These are phyloP conservation scores for Gracilaria caudata DNA, from an alignment of 23 red algal genomes.

Conservation along the genomic window DNA sequence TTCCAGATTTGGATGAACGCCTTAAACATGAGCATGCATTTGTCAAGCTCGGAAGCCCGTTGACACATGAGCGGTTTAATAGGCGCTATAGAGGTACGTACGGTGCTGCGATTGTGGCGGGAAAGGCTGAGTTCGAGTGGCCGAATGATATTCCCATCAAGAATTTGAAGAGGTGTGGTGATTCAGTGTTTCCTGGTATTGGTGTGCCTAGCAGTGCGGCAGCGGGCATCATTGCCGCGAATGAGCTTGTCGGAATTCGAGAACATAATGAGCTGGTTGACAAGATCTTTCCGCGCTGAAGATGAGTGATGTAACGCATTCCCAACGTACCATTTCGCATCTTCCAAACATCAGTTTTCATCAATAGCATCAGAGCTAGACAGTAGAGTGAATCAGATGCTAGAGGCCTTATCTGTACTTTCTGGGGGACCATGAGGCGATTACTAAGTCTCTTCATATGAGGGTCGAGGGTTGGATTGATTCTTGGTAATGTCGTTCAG, in stretches of 20 bases:
- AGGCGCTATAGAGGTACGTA: slow-evolving; percentile 79
- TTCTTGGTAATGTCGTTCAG: too few species aligned
- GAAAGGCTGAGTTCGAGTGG: slow-evolving; percentile 65
- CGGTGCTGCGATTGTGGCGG: slow-evolving; percentile 72
- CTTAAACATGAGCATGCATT: slow-evolving; percentile 48
- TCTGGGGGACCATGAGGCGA: too few species aligned
- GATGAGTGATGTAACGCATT: neutral
- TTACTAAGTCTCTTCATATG: too few species aligned
- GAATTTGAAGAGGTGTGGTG: slow-evolving; percentile 71
- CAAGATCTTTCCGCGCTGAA: slow-evolving; percentile 42
- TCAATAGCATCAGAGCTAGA: too few species aligned
- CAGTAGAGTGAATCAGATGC: too few species aligned
- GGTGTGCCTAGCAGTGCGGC: slow-evolving; percentile 69
- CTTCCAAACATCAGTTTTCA: too few species aligned
- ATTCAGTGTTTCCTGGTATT: slow-evolving; percentile 86
- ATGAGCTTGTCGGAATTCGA: slow-evolving; percentile 55
- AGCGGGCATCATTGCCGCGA: slow-evolving; percentile 67
- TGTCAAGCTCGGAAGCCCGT: slow-evolving; percentile 73
- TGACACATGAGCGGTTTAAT: slow-evolving; percentile 78
- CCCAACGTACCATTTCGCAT: neutral
- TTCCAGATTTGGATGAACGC: slow-evolving; percentile 74
- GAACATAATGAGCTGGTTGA: slow-evolving; percentile 52
- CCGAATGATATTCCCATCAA: slow-evolving; percentile 59
- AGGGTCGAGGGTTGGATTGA: too few species aligned
- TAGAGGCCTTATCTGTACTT: too few species aligned